Evolutionary conservation across 2,329 filamentous ascomycete genomes (phyloP), one percentile per base, ranked within the genome.

Genomic region (Phaeosphaeriaceae sp.): DNA sequence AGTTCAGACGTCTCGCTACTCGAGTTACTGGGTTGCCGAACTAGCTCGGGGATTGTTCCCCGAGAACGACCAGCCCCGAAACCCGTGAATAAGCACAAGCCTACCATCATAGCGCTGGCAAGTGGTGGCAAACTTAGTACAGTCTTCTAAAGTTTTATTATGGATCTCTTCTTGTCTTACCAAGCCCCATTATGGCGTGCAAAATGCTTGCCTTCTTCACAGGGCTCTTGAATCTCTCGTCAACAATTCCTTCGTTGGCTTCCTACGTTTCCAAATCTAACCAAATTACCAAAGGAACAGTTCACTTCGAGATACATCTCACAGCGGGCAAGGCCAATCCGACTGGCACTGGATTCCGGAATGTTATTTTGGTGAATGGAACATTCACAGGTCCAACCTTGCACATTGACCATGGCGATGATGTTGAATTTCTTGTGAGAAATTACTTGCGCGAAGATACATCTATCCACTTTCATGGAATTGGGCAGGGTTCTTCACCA

Each of bases 331-430:
- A 17, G 12, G 39, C 18, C 39, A 42, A 42, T 16, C 39, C 39
- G 3, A 42, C 39, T 5, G 39, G 39, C 9, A 7, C 39, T 6
- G 39, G 39, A 7, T 42, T 42, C 23, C 39, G 39, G 11, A 17
- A 42, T 12, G 39, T 12, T 3, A 42, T 42, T 3, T 26, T 42
- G 8, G 39, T 42, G 5, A 42, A 42, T 17, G 39, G 16, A 9
- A 42, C 39, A 20, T 42, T 42, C 17, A 29, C 39, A 9, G 39
- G 39, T 32, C 39, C 39, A 33, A 42, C 28, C 12, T 16, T 42
- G 5, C 39, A 15, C 15, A n/a, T 42, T 9, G 6, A 30, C 16
- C 26, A 17, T 32, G 39, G 39, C 15, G 39, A 42, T 16, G 15
- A 42, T 18, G 39, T 42, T 9, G 39, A 42, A 3, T 42, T 42